Base-by-base conservation (phyloP, 805 yeast species). In the Debaryomyces maramus region DNA sequence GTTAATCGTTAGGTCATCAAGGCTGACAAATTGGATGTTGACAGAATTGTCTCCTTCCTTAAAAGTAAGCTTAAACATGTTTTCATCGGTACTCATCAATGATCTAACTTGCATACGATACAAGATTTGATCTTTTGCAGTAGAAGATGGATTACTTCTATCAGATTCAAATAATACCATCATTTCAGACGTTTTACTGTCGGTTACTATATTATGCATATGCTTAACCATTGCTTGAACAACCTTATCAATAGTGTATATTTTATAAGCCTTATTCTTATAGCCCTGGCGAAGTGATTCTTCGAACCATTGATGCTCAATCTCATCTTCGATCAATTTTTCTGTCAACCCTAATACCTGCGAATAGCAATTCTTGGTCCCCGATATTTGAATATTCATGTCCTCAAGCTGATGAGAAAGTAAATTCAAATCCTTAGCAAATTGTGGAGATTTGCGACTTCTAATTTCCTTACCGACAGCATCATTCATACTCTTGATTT, bases 291-390 rank as follows among this genome's bases (percentile, higher is more conserved):
- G 87, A 43, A 93, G 66, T 13, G 96, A 78, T 63, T 93, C 99
- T 67, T 93, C 99, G 61, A 86, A 95, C 85, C 89, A 83, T 61
- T 85, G 93, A 47, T 88, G 95, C 56, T 93, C 99, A 35, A 93
- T 66, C 26, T 88, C 93, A 20, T 96, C 96, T 49, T 88, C 93
- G 48, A 93, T 84, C 37, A 88, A 70, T 47, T 80, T 78, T 48
- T 80, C 88, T 43, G 95, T 79, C 40, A 93, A 72, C 3, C 69
- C 72, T 43, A 93, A 68, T n/a, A 88, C 77, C 61, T 91, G 97
- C 24, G 73, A 67, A 61, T 93, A 93, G 26, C 88, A 81, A 53
- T 82, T 80, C 18, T 73, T 73, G 14, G 55, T 43, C 13, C 86
- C 88, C 24, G 69, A 70, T 52, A 90, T 83, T 46, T 78, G 78